phyloP scores from a whole-genome alignment of 2,329 filamentous ascomycete genomes.

The Apiospora hydei region DNA sequence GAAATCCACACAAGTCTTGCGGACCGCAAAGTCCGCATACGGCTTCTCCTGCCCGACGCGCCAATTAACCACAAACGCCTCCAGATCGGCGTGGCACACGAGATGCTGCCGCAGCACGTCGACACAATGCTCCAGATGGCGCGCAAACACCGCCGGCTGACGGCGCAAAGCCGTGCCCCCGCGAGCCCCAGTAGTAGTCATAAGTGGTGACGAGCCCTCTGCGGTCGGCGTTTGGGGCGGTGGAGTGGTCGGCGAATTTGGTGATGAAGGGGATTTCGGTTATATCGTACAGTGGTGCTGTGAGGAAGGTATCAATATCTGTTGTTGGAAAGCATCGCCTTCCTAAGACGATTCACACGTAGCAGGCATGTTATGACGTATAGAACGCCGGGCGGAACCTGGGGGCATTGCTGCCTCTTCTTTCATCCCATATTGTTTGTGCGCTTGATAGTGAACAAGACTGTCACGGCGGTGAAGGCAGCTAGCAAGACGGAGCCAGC shows the following conservation, averaged over 20 bases:
- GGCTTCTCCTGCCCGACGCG: conserved; percentile 21
- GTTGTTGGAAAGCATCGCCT: no score
- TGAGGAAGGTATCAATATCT: neutral
- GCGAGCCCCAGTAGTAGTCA: conserved; percentile 28
- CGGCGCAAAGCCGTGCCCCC: conserved; percentile 14
- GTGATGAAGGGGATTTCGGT: neutral
- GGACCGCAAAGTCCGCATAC: conserved; percentile 11
- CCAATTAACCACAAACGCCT: conserved; percentile 28
- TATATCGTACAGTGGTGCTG: neutral
- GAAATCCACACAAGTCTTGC: conserved; percentile 21
- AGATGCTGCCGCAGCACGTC: conserved; percentile 26
- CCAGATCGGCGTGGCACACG: conserved; percentile 29
- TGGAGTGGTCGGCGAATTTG: conserved; percentile 17
- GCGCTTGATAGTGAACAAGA: neutral
- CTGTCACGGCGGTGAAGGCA: neutral
- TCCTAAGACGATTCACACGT: no score
- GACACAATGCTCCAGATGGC: conserved; percentile 27
- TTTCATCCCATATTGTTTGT: neutral
- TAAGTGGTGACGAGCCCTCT: conserved; percentile 27
- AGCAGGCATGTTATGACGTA: neutral
- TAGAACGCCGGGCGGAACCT: neutral
- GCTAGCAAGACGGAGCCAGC: neutral
- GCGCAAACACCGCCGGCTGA: conserved; percentile 22
- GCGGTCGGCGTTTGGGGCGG: conserved; percentile 23
- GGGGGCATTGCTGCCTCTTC: conserved; percentile 1